Conservation (phyloP, 1,284 basidiomycete genomes). For the Rhodotorula sp. region DNA sequence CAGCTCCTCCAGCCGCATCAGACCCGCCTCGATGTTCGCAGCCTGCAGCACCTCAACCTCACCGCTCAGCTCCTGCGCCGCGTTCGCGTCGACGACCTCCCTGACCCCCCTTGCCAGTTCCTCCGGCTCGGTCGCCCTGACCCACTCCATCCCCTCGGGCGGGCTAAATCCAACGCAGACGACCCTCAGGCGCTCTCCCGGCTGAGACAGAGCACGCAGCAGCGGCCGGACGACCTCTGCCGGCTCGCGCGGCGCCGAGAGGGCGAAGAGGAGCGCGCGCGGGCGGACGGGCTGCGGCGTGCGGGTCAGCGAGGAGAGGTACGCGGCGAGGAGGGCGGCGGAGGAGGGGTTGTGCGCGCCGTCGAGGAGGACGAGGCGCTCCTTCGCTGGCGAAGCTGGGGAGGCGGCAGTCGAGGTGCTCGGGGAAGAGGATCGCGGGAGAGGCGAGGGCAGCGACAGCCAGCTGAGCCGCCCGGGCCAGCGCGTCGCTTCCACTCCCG, state of each 20-base stretch:
- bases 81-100: neutral
- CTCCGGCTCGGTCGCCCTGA: conserved; percentile 61
- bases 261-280: conserved; percentile 36
- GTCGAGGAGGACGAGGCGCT: conserved; percentile 67
- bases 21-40: conserved; percentile 29
- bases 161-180: conserved; percentile 57
- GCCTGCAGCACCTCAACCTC: conserved; percentile 49
- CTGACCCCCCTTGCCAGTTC: conserved; percentile 51
- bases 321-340: conserved; percentile 66
- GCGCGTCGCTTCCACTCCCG: conserved; percentile 62
- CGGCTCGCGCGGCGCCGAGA: conserved; percentile 47
- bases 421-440: neutral
- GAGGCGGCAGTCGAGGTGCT: neutral
- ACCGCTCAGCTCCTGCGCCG: conserved; percentile 45
- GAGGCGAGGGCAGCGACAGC: conserved; percentile 53
- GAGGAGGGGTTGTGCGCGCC: conserved; percentile 96
- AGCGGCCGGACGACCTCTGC: conserved; percentile 70
- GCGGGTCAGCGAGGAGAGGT: conserved; percentile 60
- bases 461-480: conserved; percentile 88
- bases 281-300: conserved; percentile 34
- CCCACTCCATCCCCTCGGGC: conserved; percentile 88
- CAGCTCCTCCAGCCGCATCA: conserved; percentile 2
- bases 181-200: neutral
- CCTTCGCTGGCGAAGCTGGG: neutral
- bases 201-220: conserved; percentile 58